These are phyloP conservation scores for Vigna hirtella DNA, from an alignment of 306 rosid species.

Conservation along the genomic window DNA sequence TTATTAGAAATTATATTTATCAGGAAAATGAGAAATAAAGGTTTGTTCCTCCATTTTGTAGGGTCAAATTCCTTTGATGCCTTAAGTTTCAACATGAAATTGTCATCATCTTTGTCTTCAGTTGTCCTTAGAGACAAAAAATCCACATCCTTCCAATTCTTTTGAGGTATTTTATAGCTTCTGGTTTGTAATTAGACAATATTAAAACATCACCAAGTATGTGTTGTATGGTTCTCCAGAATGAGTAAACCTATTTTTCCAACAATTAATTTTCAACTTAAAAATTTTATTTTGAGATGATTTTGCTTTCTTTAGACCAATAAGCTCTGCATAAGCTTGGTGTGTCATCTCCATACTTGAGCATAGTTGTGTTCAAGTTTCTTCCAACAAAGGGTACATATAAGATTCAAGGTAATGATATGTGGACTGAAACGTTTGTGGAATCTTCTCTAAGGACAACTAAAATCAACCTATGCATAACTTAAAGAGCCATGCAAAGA, in stretches of 20 bases:
- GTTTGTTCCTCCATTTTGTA: background rate
- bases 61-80: constrained; percentile 47
- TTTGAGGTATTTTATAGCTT: constrained; percentile 51
- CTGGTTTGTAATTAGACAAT: constrained; percentile 60
- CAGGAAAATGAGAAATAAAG: constrained; percentile 54
- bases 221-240: constrained; percentile 60
- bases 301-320: constrained; percentile 42
- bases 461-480: background rate
- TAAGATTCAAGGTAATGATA: constrained; percentile 52
- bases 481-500: background rate
- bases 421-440: constrained; percentile 50
- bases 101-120: constrained; percentile 40
- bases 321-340: constrained; percentile 51
- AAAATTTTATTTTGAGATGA: constrained; percentile 34
- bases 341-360: constrained; percentile 55
- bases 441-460: constrained; percentile 46
- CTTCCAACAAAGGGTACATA: constrained; percentile 65
- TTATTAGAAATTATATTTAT: constrained; percentile 49
- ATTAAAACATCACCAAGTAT: constrained; percentile 68
- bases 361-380: constrained; percentile 60
- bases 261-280: constrained; percentile 46
- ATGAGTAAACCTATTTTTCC: constrained; percentile 55
- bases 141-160: constrained; percentile 56
- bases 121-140: constrained; percentile 45
- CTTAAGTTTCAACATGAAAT: constrained; percentile 49